A percentile compares a stretch with the other conserved stretches of the same genome.
Conservation (phyloP, 2,329 filamentous ascomycete genomes). For the Penicillium sp. region DNA sequence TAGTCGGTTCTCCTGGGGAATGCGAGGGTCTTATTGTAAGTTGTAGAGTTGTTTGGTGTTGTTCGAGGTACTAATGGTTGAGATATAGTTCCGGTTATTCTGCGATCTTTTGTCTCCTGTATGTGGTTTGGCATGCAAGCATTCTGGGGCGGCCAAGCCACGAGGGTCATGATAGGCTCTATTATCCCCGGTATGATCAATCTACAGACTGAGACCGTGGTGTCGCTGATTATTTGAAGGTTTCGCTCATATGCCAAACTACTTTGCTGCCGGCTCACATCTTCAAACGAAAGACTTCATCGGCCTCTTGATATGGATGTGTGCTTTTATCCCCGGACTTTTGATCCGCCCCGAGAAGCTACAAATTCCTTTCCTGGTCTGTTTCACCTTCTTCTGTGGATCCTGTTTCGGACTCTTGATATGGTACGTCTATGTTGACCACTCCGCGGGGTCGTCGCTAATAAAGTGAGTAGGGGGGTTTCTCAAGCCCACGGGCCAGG, state of each 20-base stretch:
- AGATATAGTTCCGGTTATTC: not conserved
- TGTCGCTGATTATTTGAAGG: not conserved
- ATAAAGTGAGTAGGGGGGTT: not conserved
- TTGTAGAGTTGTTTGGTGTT: not conserved
- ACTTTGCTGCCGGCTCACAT: conserved; percentile 22
- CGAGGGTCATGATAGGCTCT: not conserved
- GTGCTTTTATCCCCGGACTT: not conserved
- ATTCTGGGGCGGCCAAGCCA: not conserved
- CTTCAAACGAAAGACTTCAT: conserved; percentile 27
- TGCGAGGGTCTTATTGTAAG: not conserved
- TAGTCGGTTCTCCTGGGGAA: not conserved
- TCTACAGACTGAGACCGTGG: not conserved
- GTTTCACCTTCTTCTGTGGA: not conserved
- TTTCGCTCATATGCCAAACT: conserved; percentile 24
- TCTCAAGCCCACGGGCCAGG: not conserved
- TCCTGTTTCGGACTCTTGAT: not conserved
- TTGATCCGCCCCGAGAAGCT: not conserved
- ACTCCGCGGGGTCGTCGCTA: not conserved
- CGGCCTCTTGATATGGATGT: conserved; percentile 26
- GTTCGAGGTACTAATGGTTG: not conserved
- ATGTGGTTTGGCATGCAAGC: not conserved
- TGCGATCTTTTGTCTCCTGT: not conserved
- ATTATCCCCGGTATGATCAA: not conserved
- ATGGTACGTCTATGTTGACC: not conserved
- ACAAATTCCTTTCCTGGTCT: not conserved